These are phyloP conservation scores for Thelephora terrestris DNA, from an alignment of 1,284 basidiomycete species.

Conservation along the genomic window DNA sequence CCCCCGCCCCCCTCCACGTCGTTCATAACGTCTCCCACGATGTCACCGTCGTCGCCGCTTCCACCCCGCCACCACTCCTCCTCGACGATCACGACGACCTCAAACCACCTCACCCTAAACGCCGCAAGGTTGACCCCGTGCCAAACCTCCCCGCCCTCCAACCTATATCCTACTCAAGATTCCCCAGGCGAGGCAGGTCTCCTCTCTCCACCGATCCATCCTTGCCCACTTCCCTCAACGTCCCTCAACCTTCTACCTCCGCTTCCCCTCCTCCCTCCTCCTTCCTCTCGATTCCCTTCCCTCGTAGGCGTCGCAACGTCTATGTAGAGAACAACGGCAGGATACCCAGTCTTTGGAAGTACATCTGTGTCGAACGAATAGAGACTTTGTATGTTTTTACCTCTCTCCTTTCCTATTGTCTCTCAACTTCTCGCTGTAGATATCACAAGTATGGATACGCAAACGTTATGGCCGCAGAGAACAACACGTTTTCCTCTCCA, in stretches of 20 bases:
- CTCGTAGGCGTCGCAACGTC: background rate
- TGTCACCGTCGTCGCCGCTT: too few species aligned
- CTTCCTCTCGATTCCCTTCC: background rate
- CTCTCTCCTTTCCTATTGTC: background rate
- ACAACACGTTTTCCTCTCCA: background rate
- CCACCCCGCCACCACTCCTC: too few species aligned
- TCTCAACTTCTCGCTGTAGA: background rate
- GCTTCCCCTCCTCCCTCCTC: background rate
- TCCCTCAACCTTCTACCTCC: background rate
- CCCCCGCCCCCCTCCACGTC: too few species aligned
- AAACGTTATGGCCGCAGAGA: conserved; percentile 10
- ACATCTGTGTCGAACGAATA: conserved; percentile 11
- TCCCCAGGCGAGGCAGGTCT: background rate
- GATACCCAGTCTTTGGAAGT: conserved; percentile 9
- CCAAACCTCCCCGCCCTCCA: background rate
- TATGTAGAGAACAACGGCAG: background rate
- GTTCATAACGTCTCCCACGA: too few species aligned
- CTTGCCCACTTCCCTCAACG: background rate
- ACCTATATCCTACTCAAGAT: background rate
- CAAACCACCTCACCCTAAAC: too few species aligned
- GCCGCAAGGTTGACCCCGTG: too few species aligned
- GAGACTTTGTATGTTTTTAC: conserved; percentile 2
- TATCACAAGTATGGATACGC: conserved; percentile 7
- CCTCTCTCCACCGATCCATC: background rate
- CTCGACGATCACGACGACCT: too few species aligned